Conservation (phyloP, 2,329 filamentous ascomycete species). For the Diaporthe eres region DNA sequence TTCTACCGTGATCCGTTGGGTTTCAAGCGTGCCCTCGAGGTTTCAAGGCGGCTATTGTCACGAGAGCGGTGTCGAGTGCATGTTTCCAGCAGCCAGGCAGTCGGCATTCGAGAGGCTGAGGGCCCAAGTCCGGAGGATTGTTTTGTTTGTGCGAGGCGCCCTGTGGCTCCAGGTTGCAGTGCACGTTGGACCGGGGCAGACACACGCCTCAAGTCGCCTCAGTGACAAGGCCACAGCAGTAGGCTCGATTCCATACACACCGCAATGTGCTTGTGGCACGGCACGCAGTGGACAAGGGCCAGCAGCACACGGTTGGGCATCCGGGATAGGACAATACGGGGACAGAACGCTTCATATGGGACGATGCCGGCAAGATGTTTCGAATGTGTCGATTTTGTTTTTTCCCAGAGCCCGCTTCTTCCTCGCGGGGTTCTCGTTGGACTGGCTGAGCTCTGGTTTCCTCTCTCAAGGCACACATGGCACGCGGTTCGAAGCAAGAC, state of each 20-base stretch:
- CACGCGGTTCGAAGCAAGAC: constrained; percentile 28
- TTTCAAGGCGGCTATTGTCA: constrained; percentile 39
- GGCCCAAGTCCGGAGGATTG: constrained; percentile 30
- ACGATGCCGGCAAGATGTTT: constrained; percentile 26
- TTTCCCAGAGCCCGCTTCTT: background rate
- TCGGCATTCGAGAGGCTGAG: constrained; percentile 37
- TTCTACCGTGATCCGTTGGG: constrained; percentile 27
- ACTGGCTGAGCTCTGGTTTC: background rate
- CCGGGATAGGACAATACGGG: constrained; percentile 35
- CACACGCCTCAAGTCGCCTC: constrained; percentile 30
- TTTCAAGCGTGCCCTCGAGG: constrained; percentile 37
- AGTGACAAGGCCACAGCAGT: constrained; percentile 33
- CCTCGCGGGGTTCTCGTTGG: constrained; percentile 2
- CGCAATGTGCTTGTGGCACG: constrained; percentile 14
- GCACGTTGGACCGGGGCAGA: constrained; percentile 32
- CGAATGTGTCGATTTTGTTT: constrained; percentile 14
- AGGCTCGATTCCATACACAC: constrained; percentile 25
- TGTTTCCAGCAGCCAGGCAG: constrained; percentile 35
- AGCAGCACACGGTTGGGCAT: constrained; percentile 33
- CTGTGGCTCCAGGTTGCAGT: constrained; percentile 32
- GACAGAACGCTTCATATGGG: constrained; percentile 29
- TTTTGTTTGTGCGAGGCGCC: constrained; percentile 32
- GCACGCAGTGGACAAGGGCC: constrained; percentile 21
- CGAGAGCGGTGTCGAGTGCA: constrained; percentile 31
- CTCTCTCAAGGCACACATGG: constrained; percentile 21